Base-by-base conservation (phyloP, 2,329 filamentous ascomycete genomes). In the Amesomyces nigricolor region DNA sequence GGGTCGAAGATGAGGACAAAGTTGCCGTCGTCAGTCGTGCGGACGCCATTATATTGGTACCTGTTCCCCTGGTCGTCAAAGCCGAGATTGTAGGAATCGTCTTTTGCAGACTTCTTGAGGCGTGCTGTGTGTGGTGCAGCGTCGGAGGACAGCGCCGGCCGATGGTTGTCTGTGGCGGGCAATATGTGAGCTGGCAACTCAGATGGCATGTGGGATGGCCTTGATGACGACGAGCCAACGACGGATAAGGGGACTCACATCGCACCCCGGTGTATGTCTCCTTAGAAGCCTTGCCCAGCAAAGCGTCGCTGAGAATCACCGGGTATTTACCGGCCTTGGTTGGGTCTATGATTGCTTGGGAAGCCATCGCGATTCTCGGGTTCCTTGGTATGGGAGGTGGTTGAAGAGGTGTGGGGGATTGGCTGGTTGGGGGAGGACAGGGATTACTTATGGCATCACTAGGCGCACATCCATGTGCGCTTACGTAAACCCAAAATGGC, bases 1-100 rank as follows among this genome's bases (percentile, higher is more conserved):
- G 86, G 78, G 69, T 95, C 88, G 66, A 92, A 94, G 56, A 92
- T 80, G 50, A 95, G 78, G 38, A 85, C 80, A 65, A 81, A 85
- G 66, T 85, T 78, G 53, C 73, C 75, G 54, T 79, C 75, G 56
- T 78, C 77, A 22, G 75, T 78, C 53, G 77, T 78, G 51, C 83
- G 77, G 2, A 76, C 77, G 57, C 86, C 85, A 44, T 78, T 76
- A 66, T 83, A 86, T 30, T 78, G 73, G 64, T 86, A 85, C 53
- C 78, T 78, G 52, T 76, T 76, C 58, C 76, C 76, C 51, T 77
- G 75, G 58, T 83, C 80, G 54, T 72, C 73, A 61, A 79, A 81
- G 44, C 74, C 72, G 47, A 84, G 72, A 58, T 83, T 78, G 67
- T 79, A 82, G n/a, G 79, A 76, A 54, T 73, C 70, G 47, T 77